These are phyloP conservation scores for Piper betle DNA, from an alignment of 164 flowering plant genomes.

Conservation along the genomic window DNA sequence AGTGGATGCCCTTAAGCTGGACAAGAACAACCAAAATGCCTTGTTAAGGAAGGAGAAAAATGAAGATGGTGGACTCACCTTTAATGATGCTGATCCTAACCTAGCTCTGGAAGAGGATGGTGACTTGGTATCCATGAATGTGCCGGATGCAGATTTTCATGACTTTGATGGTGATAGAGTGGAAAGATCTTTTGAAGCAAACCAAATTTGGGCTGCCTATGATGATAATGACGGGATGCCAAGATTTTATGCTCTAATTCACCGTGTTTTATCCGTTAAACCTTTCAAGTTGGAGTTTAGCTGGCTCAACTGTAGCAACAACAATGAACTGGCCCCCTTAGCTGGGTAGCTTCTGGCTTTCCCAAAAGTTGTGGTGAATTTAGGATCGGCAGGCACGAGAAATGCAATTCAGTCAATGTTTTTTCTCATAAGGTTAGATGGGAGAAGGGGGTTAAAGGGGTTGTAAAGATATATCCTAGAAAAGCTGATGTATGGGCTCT, in stretches of 20 bases:
- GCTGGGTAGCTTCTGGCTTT: constrained; percentile 60
- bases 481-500: constrained; percentile 74
- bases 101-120: constrained; percentile 10
- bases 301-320: constrained; percentile 61
- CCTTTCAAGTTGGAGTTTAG: constrained; percentile 59
- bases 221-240: constrained; percentile 81
- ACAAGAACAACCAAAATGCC: constrained; percentile 7
- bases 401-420: constrained; percentile 33
- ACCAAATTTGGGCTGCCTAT: constrained; percentile 76
- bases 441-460: constrained; percentile 42
- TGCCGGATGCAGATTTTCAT: constrained; percentile 64
- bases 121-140: constrained; percentile 30
- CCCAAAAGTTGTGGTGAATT: constrained; percentile 67
- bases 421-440: constrained; percentile 64
- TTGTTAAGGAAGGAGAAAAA: constrained; percentile 10
- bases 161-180: constrained; percentile 56
- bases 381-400: constrained; percentile 39
- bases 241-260: constrained; percentile 58
- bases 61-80: neutral
- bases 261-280: constrained; percentile 33
- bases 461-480: constrained; percentile 38
- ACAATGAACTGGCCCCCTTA: constrained; percentile 43
- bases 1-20: neutral
- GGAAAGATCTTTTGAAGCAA: constrained; percentile 40
- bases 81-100: constrained; percentile 7